Base-by-base conservation (phyloP, 805 yeast genomes). In the Myxozyma melibiosi region DNA sequence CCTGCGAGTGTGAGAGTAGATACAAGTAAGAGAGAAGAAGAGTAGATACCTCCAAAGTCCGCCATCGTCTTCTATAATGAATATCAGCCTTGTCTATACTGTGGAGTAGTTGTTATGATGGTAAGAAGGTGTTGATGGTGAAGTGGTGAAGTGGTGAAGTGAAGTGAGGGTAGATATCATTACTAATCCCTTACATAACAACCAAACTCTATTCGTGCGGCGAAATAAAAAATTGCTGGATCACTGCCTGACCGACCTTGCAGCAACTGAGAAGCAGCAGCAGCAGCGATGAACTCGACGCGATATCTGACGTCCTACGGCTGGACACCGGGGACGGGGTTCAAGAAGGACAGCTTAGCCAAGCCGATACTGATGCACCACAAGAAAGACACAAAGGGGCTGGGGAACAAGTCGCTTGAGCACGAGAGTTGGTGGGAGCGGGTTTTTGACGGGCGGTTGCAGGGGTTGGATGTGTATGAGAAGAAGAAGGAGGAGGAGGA, bases 371-470 rank as follows among this genome's bases (percentile, higher is more conserved):
- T 92, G 60, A 97, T 94, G 53, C 86, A 86, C 64, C 97, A 92
- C 68, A 90, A 94, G 73, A 85, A 84, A 65, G 97, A 92, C 68
- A 84, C 84, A 56, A 90, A 90, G 68, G 99, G 99, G 8, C 77
- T 92, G 25, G 99, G 99, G 0, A 85, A 86, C 68, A 84, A 82
- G 25, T 74, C 77, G 8, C 85, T 83, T 50, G 94, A 89, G 64
- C 81, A 84, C 14, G 96, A 88, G 63, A 86, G 89, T 44, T 92
- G 99, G 99, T 92, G 99, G 99, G 99, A 92, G 65, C 80, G 88
- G 62, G 77, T 92, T 43, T 94, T 94, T 74, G 97, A 92, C 71
- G 97, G 97, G 1, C 97, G 90, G 64, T 78, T 92, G 62, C 88
- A 89, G 68, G 80, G 83, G 7, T 70, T 94, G 49, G 90, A 88